phyloP scores from a whole-genome alignment of 805 yeast genomes.

The Wickerhamiella lipophila region DNA sequence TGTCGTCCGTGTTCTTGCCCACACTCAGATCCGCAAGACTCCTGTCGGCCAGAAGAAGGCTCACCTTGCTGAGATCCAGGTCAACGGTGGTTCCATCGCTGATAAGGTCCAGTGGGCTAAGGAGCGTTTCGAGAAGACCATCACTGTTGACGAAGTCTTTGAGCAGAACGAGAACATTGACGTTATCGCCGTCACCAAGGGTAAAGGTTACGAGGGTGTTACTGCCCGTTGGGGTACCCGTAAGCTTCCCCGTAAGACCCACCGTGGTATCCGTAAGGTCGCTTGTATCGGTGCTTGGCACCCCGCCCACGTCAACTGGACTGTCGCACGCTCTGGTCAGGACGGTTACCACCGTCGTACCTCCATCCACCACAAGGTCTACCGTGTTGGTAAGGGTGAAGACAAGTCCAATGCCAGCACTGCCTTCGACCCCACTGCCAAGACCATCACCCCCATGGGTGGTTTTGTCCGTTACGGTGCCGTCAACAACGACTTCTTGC shows the following conservation, averaged over 20 bases:
- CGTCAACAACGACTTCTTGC: slow-evolving; percentile 93
- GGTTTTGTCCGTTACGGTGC: slow-evolving; percentile 99
- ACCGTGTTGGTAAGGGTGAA: slow-evolving; percentile 96
- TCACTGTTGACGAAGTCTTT: slow-evolving; percentile 86
- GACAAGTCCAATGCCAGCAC: slow-evolving; percentile 94
- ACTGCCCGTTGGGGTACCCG: slow-evolving; percentile 99
- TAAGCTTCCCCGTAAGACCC: slow-evolving; percentile 99
- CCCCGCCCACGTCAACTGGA: slow-evolving; percentile 99
- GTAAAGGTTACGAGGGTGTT: slow-evolving; percentile 99
- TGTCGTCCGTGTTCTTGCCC: slow-evolving; percentile 97
- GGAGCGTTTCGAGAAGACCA: slow-evolving; percentile 98
- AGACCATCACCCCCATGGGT: slow-evolving; percentile 99
- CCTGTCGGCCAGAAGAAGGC: slow-evolving; percentile 99
- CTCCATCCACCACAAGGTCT: slow-evolving; percentile 99
- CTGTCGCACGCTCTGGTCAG: slow-evolving; percentile 99
- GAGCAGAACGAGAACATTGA: slow-evolving; percentile 99
- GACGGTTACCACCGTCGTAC: slow-evolving; percentile 99
- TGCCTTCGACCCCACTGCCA: slow-evolving; percentile 97
- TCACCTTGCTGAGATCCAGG: slow-evolving; percentile 98
- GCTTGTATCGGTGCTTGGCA: slow-evolving; percentile 99
- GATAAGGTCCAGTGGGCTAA: slow-evolving; percentile 98
- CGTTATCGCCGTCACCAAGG: slow-evolving; percentile 98
- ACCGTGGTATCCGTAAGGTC: slow-evolving; percentile 99
- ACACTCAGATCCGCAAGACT: slow-evolving; percentile 99
- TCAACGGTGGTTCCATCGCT: slow-evolving; percentile 97